Evolutionary conservation across 148 eudicot species (phyloP), one percentile per base, ranked within the genome.

Genomic region (Rhododendron simsii): DNA sequence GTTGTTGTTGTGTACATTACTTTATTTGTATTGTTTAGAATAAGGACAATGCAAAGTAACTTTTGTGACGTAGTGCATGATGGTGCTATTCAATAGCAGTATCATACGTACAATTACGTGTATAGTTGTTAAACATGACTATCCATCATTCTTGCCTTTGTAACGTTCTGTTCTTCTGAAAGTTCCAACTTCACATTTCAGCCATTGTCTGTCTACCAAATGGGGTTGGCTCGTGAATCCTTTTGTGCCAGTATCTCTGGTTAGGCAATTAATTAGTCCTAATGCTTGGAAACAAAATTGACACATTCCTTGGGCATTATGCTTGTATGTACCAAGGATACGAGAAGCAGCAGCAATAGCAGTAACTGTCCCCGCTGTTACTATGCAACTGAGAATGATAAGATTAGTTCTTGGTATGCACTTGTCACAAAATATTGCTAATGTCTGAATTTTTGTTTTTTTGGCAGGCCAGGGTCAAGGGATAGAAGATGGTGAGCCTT

Each of bases 401-500:
- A 8, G 1, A 30, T 12, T 30, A 13, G 18, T 30, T 71, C 39
- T 30, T 2, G 0, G 14, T 4, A 26, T 47, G 81, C 33, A 16
- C 7, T 53, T 85, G 77, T 85, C 14, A 7, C 82, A 28, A 13
- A 77, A 41, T 77, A 15, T 26, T 80, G 37, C 11, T 85, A 80
- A 79, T 85, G n/a, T 57, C 12, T 55, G 78, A 85, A 59, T 88
- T 81, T 11, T 63, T 41, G 84, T 85, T 65, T n/a, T n/a, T 57
- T 81, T 83, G 75, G 87, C 91, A 92, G 94, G 94, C 45, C 89
- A 74, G 86, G 69, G 57, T 81, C 92, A 67, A 86, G 91, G 87
- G 89, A 89, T 35, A 84, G 91, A 87, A 84, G 91, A 87, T 92
- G 94, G 94, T 86, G 73, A 86, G 80, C 81, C 39, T 80, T 67